These are phyloP conservation scores for Dendryphion nanum DNA, from an alignment of 2,329 filamentous ascomycete species.

Conservation along the genomic window DNA sequence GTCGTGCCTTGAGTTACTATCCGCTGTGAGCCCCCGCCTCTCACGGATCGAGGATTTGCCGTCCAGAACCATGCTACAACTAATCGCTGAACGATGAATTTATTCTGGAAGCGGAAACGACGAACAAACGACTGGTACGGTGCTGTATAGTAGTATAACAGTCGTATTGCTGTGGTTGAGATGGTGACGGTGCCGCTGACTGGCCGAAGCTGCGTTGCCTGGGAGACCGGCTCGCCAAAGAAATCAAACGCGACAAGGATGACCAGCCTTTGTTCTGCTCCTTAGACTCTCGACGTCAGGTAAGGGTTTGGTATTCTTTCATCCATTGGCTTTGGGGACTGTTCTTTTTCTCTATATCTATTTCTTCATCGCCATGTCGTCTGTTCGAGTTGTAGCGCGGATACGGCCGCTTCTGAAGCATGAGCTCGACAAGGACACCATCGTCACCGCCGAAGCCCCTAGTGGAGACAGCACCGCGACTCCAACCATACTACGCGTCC, in stretches of 20 bases:
- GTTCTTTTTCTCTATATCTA: not conserved
- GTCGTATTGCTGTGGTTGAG: too few relatives aligned
- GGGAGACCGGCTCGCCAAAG: not conserved
- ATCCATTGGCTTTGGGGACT: not conserved
- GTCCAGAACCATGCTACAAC: too few relatives aligned
- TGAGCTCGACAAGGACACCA: slow-evolving; percentile 84
- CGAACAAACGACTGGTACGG: too few relatives aligned
- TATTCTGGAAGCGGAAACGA: too few relatives aligned
- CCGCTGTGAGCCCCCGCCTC: too few relatives aligned
- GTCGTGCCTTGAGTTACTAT: too few relatives aligned
- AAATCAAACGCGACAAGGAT: not conserved
- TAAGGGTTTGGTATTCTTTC: not conserved
- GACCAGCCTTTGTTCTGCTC: too few relatives aligned
- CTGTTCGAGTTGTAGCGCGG: slow-evolving; percentile 81
- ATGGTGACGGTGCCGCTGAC: too few relatives aligned
- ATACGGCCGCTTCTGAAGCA: slow-evolving; percentile 84
- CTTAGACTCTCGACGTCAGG: not conserved
- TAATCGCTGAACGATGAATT: too few relatives aligned
- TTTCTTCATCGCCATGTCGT: not conserved
- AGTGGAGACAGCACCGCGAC: slow-evolving; percentile 40
- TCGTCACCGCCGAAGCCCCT: slow-evolving; percentile 63
- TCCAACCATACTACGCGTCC: slow-evolving; percentile 76
- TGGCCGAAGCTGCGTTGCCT: too few relatives aligned
- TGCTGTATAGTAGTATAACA: too few relatives aligned
- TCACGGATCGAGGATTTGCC: too few relatives aligned